A percentile compares a stretch with the other conserved stretches of the same genome.
Evolutionary conservation across 768 basidiomycete species (phyloP).

Genomic region (Lentinula sp.): DNA sequence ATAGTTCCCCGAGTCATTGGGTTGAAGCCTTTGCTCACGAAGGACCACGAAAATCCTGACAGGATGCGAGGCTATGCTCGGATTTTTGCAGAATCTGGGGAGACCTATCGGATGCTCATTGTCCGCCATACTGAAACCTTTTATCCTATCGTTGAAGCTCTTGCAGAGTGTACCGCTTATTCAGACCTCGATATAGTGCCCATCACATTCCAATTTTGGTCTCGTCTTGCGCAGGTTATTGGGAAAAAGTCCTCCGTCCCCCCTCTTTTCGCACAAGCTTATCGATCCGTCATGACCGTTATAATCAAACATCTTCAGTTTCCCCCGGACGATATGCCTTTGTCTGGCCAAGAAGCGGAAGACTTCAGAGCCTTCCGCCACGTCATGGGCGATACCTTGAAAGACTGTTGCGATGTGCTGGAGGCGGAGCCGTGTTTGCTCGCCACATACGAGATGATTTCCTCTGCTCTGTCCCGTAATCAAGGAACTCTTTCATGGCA

Average conservation of each 20-base stretch:
- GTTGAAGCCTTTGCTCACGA: slow-evolving; percentile 55
- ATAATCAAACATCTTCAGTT: slow-evolving; percentile 92
- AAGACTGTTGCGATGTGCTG: slow-evolving; percentile 95
- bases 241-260: slow-evolving; percentile 69
- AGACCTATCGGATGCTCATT: slow-evolving; percentile 87
- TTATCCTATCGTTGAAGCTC: slow-evolving; percentile 92
- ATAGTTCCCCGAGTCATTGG: slow-evolving; percentile 85
- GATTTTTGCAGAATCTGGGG: slow-evolving; percentile 95
- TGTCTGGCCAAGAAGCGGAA: slow-evolving; percentile 83
- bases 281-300: slow-evolving; percentile 74
- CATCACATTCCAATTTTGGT: slow-evolving; percentile 99
- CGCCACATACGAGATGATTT: slow-evolving; percentile 77
- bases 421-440: slow-evolving; percentile 81
- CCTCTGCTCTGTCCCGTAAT: slow-evolving; percentile 59
- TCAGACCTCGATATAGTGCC: slow-evolving; percentile 93
- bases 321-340: slow-evolving; percentile 59
- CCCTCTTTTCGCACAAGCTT: slow-evolving; percentile 78
- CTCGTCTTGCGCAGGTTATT: slow-evolving; percentile 87
- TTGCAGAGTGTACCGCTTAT: slow-evolving; percentile 89
- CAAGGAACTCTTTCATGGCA: slow-evolving; percentile 76
- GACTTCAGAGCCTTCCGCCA: slow-evolving; percentile 94
- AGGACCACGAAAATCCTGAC: slow-evolving; percentile 73
- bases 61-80: slow-evolving; percentile 85
- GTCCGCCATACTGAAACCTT: slow-evolving; percentile 89
- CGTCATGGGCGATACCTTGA: slow-evolving; percentile 97